Evolutionary conservation across 2,329 filamentous ascomycete genomes (phyloP), one percentile per base, ranked within the genome.

Genomic region (Exophiala dermatitidis): DNA sequence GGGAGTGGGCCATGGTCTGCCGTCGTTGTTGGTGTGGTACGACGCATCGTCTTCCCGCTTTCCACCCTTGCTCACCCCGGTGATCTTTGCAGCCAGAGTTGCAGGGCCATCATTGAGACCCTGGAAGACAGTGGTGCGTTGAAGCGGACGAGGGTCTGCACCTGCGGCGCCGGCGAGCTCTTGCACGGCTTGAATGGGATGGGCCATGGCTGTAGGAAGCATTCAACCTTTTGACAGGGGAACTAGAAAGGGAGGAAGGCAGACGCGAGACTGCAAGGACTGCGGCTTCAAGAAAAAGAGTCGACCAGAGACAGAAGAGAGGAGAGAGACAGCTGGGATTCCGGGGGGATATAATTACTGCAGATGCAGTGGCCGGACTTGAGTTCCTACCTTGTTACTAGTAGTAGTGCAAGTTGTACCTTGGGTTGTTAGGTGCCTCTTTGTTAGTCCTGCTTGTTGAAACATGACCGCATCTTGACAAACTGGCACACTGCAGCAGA

Each of bases 21-120:
- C 77, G 54, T 80, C 77, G 47, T 79, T 79, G 60, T 75, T 78
- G 43, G 76, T 80, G 60, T 78, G 79, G 64, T 79, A 79, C 0
- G 71, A 66, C 0, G 68, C 72, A 53, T 78, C 74, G 55, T 79
- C 77, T 12, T 68, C 68, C 9, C 74, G 66, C 61, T 74, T 77
- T 4, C 76, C 74, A 6, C 70, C 73, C 4, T 67, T 58, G 1
- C 70, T 66, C 9, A 71, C 66, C 8, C 77, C 76, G 1, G 75
- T 74, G 1, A 79, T 70, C 62, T 77, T 78, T 2, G 72, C 73
- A 41, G 74, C 74, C 37, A 78, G 75, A 56, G 75, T 73, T 19
- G 74, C 75, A 6, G 77, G 76, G 0, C 77, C 77, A 52, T 79
- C 74, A 53, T 79, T 79, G 45, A 74, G 69, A 46, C 68, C 69